phyloP scores from a whole-genome alignment of 208 protist genomes.

The Porcisia deanei region DNA sequence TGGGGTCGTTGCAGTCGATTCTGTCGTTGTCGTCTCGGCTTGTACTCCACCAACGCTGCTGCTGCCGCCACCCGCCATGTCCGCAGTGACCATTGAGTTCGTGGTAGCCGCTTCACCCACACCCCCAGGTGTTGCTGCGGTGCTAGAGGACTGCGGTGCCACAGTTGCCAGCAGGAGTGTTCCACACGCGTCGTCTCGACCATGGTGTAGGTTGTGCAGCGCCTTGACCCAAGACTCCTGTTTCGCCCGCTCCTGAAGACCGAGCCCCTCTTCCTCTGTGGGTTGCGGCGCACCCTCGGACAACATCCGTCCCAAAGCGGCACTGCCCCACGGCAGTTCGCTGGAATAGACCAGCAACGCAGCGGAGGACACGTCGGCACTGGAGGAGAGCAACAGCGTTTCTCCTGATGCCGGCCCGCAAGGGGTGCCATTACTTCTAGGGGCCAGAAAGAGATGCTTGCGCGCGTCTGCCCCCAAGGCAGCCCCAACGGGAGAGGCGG shows the following conservation, averaged over 20 bases:
- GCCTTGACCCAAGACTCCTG: constrained; percentile 3
- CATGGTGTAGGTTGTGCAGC: constrained; percentile 17
- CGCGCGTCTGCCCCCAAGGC: constrained; percentile 53
- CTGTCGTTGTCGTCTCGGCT: not conserved
- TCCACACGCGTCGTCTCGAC: constrained; percentile 31
- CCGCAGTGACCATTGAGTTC: not conserved
- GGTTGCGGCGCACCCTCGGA: not conserved
- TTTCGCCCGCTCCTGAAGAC: not conserved
- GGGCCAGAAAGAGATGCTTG: constrained; percentile 57
- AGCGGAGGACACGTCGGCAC: constrained; percentile 13
- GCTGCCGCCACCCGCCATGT: not conserved
- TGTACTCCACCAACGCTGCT: not conserved
- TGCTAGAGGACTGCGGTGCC: not conserved
- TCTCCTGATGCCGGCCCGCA: constrained; percentile 15
- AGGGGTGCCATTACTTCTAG: not conserved
- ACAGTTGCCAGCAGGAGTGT: constrained; percentile 28
- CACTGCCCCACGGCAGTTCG: constrained; percentile 14
- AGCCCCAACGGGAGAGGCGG: constrained; percentile 52
- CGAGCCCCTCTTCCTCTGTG: not conserved
- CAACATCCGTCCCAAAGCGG: constrained; percentile 19
- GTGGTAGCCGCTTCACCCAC: not conserved
- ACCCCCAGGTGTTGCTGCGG: not conserved
- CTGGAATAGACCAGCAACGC: constrained; percentile 31
- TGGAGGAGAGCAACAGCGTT: constrained; percentile 25
- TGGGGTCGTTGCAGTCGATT: not conserved